phyloP scores from a whole-genome alignment of 2,329 filamentous ascomycete species.

The Ascochyta fabae region DNA sequence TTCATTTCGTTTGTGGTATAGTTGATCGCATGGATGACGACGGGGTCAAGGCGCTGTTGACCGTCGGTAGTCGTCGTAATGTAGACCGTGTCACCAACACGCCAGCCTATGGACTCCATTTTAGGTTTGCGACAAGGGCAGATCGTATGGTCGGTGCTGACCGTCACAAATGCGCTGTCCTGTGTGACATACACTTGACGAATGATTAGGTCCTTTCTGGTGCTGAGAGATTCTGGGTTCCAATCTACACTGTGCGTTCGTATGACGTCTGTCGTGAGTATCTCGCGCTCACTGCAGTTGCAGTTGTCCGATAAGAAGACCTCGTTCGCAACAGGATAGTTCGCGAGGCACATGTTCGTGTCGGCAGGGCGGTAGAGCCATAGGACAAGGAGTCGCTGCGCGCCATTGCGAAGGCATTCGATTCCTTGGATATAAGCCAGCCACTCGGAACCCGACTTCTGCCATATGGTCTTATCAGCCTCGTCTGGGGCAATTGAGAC shows the following conservation, averaged over 20 bases:
- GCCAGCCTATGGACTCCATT: constrained; percentile 8
- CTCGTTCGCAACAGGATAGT: constrained; percentile 75
- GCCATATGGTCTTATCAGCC: constrained; percentile 61
- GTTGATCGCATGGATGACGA: constrained; percentile 59
- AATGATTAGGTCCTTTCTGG: constrained; percentile 63
- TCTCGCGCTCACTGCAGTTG: constrained; percentile 64
- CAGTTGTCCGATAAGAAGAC: constrained; percentile 80
- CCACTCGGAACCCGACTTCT: constrained; percentile 64
- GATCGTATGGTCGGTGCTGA: constrained; percentile 61
- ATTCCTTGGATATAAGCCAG: constrained; percentile 71
- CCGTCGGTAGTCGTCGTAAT: constrained; percentile 39
- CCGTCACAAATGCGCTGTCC: constrained; percentile 67
- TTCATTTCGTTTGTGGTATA: constrained; percentile 41
- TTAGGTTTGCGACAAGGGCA: constrained; percentile 55
- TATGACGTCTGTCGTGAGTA: constrained; percentile 63
- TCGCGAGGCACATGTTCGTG: constrained; percentile 71
- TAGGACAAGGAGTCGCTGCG: constrained; percentile 64
- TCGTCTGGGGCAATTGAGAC: constrained; percentile 56
- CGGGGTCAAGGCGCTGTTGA: constrained; percentile 62
- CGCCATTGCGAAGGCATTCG: constrained; percentile 37
- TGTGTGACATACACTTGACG: constrained; percentile 70
- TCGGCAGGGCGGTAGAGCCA: constrained; percentile 78
- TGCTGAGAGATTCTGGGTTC: constrained; percentile 61
- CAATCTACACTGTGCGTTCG: constrained; percentile 63
- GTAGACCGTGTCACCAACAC: constrained; percentile 53